A percentile compares a stretch with the other conserved stretches of the same genome.
Evolutionary conservation across 352 stramenopile genomes (phyloP).

Genomic region (Pythium periplocum): DNA sequence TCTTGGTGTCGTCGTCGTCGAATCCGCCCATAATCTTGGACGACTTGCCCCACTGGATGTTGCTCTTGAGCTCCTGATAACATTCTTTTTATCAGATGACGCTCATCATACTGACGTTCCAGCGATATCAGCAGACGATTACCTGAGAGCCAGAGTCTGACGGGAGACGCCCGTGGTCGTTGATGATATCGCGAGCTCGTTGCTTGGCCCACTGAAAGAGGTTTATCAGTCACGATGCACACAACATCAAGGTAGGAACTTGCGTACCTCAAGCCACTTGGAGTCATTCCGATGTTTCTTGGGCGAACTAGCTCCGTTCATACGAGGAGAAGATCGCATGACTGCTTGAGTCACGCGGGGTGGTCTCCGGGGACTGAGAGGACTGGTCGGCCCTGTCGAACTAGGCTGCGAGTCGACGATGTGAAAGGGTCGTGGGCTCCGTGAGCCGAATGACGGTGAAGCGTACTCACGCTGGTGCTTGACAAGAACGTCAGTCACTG

Average conservation of each 20-base stretch:
- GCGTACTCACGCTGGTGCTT: slow-evolving; percentile 31
- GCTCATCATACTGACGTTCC: no score
- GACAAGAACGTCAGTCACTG: slow-evolving; percentile 31
- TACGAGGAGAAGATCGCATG: no score
- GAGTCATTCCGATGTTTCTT: no score
- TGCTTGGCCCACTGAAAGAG: slow-evolving; percentile 40
- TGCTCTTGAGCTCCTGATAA: slow-evolving; percentile 19
- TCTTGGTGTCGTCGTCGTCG: slow-evolving; percentile 37
- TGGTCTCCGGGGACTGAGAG: no score
- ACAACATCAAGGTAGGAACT: background rate
- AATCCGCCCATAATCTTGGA: slow-evolving; percentile 58
- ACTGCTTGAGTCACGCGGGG: no score
- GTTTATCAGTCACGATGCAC: background rate
- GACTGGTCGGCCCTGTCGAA: no score
- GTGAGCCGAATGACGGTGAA: slow-evolving; percentile 31
- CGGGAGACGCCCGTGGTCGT: slow-evolving; percentile 10
- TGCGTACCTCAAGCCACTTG: background rate
- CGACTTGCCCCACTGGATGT: slow-evolving; percentile 51
- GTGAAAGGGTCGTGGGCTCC: slow-evolving; percentile 16
- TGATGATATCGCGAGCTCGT: slow-evolving; percentile 31
- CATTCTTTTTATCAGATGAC: no score
- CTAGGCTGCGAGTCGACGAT: background rate
- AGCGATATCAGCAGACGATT: no score
- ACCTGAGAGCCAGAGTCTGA: no score
- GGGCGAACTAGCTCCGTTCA: no score